A percentile compares a stretch with the other conserved stretches of the same genome.
These are phyloP conservation scores for Aristolochia fimbriata DNA, from an alignment of 164 flowering plant species.

Conservation along the genomic window DNA sequence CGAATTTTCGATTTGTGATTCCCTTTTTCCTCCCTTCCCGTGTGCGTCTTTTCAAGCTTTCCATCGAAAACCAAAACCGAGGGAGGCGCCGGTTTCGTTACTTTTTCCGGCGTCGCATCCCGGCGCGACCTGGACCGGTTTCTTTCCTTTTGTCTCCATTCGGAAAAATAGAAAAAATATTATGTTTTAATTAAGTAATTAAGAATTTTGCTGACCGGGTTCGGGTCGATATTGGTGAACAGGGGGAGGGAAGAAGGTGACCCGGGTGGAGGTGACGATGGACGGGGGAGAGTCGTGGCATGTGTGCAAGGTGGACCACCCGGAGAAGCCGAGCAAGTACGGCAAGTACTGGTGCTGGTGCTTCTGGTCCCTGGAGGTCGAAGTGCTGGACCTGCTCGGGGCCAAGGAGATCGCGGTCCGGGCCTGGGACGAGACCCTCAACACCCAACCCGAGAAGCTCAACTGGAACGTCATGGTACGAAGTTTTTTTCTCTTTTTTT, in stretches of 20 bases:
- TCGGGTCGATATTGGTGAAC: neutral
- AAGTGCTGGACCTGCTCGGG: constrained; percentile 63
- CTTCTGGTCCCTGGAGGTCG: constrained; percentile 92
- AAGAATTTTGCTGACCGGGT: neutral
- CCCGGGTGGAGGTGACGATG: constrained; percentile 89
- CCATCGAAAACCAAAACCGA: too few relatives aligned
- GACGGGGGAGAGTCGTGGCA: constrained; percentile 93
- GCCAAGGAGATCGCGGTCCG: constrained; percentile 89
- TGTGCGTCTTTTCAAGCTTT: neutral
- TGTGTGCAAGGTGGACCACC: constrained; percentile 50
- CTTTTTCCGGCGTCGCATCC: too few relatives aligned
- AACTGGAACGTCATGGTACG: constrained; percentile 93
- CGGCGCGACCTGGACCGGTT: too few relatives aligned
- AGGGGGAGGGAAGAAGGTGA: constrained; percentile 95
- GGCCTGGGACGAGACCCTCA: constrained; percentile 91
- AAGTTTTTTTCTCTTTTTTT: too few relatives aligned
- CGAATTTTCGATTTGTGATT: neutral
- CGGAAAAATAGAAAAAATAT: too few relatives aligned
- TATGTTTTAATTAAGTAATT: too few relatives aligned
- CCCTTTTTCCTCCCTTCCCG: neutral
- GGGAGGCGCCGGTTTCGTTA: too few relatives aligned
- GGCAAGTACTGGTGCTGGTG: constrained; percentile 99
- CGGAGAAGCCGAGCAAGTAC: constrained; percentile 75
- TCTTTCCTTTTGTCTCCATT: too few relatives aligned
- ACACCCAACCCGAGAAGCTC: constrained; percentile 98